These are phyloP conservation scores for Entoloma clypeatum DNA, from an alignment of 1,284 basidiomycete species.

Conservation along the genomic window DNA sequence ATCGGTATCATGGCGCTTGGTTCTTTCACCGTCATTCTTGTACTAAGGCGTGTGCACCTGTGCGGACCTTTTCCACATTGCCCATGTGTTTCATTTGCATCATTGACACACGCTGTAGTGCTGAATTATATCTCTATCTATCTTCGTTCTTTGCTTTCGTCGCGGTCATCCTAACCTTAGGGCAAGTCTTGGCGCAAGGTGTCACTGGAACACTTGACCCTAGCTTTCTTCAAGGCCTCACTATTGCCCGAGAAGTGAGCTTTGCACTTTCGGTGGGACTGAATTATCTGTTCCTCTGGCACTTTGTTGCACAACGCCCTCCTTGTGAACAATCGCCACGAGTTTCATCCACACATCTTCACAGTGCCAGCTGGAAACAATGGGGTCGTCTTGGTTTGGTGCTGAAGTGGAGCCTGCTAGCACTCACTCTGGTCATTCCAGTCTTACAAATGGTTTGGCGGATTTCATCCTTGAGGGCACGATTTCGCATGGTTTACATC, in stretches of 20 bases:
- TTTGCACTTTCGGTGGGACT: slow-evolving; percentile 55
- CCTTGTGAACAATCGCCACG: slow-evolving; percentile 35
- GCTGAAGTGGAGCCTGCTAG: slow-evolving; percentile 49
- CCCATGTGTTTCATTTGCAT: not conserved
- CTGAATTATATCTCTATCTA: slow-evolving; percentile 49
- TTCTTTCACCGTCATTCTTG: slow-evolving; percentile 57
- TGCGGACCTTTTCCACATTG: slow-evolving; percentile 39
- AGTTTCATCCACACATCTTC: slow-evolving; percentile 22
- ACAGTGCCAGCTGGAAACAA: slow-evolving; percentile 60
- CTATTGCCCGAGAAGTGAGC: slow-evolving; percentile 55
- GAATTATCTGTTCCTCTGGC: slow-evolving; percentile 68
- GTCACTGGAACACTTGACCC: slow-evolving; percentile 21
- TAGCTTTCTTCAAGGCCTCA: slow-evolving; percentile 36
- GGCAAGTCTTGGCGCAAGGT: slow-evolving; percentile 47
- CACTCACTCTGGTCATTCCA: slow-evolving; percentile 41
- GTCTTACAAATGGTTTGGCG: slow-evolving; percentile 66
- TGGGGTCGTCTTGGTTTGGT: slow-evolving; percentile 55
- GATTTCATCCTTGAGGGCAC: slow-evolving; percentile 37
- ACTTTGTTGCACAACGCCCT: slow-evolving; percentile 55
- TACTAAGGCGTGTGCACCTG: slow-evolving; percentile 55
- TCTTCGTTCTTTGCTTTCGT: slow-evolving; percentile 58
- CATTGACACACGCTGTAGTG: slow-evolving; percentile 30
- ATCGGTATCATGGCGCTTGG: slow-evolving; percentile 64
- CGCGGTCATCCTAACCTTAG: slow-evolving; percentile 64
- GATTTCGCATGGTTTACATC: slow-evolving; percentile 51